Evolutionary conservation across 2,329 filamentous ascomycete species (phyloP).

Genomic region (Thielaviopsis cerberus): DNA sequence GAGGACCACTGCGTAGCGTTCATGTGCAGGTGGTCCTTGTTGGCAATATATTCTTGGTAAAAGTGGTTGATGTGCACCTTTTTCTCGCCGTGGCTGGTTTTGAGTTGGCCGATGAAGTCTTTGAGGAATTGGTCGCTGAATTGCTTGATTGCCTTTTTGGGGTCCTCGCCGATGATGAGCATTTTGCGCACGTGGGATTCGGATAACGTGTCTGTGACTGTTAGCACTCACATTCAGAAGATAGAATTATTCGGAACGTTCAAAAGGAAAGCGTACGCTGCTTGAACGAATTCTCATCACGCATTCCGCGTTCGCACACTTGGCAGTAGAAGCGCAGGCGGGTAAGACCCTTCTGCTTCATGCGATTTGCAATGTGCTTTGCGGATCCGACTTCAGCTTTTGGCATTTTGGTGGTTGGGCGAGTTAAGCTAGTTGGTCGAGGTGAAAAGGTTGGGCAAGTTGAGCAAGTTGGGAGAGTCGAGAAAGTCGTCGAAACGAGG

Average conservation of each 20-base stretch:
- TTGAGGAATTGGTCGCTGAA: conserved; percentile 65
- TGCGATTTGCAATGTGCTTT: conserved; percentile 79
- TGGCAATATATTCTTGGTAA: conserved; percentile 82
- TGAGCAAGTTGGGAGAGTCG: no score
- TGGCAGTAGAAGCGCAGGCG: conserved; percentile 83
- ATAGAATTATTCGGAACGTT: not conserved
- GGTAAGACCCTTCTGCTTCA: conserved; percentile 64
- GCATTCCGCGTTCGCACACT: conserved; percentile 40
- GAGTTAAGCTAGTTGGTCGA: no score
- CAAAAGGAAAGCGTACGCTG: conserved; percentile 8
- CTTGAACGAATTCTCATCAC: conserved; percentile 14
- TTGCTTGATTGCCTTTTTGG: conserved; percentile 64
- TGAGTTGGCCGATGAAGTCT: conserved; percentile 60
- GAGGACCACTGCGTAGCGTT: conserved; percentile 80
- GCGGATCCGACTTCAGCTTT: conserved; percentile 81
- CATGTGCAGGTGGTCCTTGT: conserved; percentile 82
- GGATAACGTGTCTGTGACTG: conserved; percentile 64
- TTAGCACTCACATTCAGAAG: not conserved
- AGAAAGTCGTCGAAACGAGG: no score
- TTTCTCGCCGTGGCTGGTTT: conserved; percentile 80
- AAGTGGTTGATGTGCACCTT: conserved; percentile 77
- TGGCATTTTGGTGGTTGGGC: conserved; percentile 72
- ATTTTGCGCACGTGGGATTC: conserved; percentile 84
- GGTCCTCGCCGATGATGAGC: conserved; percentile 69
- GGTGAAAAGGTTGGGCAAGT: no score